Evolutionary conservation across 1,284 basidiomycete species (phyloP), one percentile per base, ranked within the genome.

Genomic region (Kwoniella shivajii): DNA sequence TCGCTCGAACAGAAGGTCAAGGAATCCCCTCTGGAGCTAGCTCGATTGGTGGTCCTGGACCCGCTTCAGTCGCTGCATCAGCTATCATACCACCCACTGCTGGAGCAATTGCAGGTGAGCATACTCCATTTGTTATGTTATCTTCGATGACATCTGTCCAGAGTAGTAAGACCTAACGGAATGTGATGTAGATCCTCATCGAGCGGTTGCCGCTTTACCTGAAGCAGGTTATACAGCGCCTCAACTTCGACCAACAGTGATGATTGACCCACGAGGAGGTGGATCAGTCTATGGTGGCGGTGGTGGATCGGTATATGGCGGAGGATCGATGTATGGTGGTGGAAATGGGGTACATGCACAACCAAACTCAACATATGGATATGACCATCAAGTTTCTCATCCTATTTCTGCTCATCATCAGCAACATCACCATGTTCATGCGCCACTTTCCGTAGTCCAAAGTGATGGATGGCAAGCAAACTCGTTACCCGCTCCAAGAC

Each of bases 181-280:
- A 24, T n/a, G 26, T 22, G 20, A n/a, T 20, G 7, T 42, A 72
- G 69, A 64, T 9, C 69, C 69, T 6, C 64, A 68, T 50, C 57
- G 56, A 20, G 65, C 68, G 7, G 69, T 72, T 13, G 62, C 69
- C 4, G 69, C 69, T 34, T 39, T 72, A 9, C 63, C 69, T 6
- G 69, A 72, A 38, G 65, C 65, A 4, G 69, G 69, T 3, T 72
- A 72, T 48, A 72, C 68, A 6, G 61, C 68, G 16, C 62, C 65
- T 1, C 51, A 54, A 13, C n/a, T 69, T 30, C 65, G 61, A 11
- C 53, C 58, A 1, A 39, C 42, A 7, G 31, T 42, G 6, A 24
- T 56, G 13, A 36, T 57, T 4, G 56, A 53, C 16, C 30, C 50
- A 22, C 57, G 27, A 6, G 51, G 27, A 29, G 36, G 48, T 37